Evolutionary conservation across 768 basidiomycete species (phyloP).

Genomic region (Leccinum olivaceopallidum): DNA sequence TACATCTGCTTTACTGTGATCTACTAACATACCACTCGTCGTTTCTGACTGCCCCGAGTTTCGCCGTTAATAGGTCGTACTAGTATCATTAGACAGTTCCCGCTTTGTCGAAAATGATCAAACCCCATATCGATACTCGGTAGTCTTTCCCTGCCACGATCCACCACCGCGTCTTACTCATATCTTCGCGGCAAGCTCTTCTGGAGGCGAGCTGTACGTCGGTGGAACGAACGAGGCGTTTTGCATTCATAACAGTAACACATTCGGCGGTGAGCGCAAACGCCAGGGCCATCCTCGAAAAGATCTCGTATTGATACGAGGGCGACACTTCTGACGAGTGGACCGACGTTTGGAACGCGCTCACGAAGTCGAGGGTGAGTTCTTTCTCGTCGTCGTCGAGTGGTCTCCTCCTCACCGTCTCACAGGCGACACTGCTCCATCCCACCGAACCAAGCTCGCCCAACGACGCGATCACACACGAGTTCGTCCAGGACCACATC

Average conservation of each 20-base stretch:
- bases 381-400: slow-evolving; percentile 17
- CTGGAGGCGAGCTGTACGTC: no score
- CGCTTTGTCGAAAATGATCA: slow-evolving; percentile 41
- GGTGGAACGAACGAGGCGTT: no score
- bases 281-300: slow-evolving; percentile 68
- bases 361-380: slow-evolving; percentile 66
- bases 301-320: slow-evolving; percentile 46
- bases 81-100: neutral
- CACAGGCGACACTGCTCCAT: slow-evolving; percentile 77
- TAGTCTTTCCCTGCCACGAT: slow-evolving; percentile 65
- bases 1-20: slow-evolving; percentile 20
- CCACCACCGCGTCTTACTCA: slow-evolving; percentile 50
- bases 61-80: neutral
- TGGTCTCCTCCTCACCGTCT: slow-evolving; percentile 3
- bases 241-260: no score
- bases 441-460: slow-evolving; percentile 61
- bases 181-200: no score
- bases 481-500: slow-evolving; percentile 85
- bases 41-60: neutral
- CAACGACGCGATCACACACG: slow-evolving; percentile 60
- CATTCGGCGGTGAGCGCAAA: no score
- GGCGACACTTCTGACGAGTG: slow-evolving; percentile 58
- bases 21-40: slow-evolving; percentile 9
- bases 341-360: slow-evolving; percentile 64
- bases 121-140: slow-evolving; percentile 70